Base-by-base conservation (phyloP, 176 grass and related monocot species). In the Carex cristatella region DNA sequence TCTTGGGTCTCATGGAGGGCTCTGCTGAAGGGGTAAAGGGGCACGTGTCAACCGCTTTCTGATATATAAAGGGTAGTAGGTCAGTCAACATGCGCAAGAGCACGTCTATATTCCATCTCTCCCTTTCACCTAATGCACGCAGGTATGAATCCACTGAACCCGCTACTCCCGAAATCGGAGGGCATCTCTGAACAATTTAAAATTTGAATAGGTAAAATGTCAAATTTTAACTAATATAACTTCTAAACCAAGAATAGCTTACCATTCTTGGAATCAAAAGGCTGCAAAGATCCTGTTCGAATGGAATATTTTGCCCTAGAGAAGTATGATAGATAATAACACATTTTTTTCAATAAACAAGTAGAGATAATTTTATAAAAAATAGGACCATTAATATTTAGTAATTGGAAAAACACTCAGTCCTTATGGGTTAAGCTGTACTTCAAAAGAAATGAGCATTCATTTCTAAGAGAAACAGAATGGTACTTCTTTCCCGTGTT, bases 41-140 rank as follows among this genome's bases (percentile, higher is more conserved):
- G 31, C 89, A 93, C 57, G 95, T 89, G 37, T 93, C 87, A 86
- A 98, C 84, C 84, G 91, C 86, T 88, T 90, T 92, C 70, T 85
- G 86, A 89, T 95, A 86, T 81, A 93, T 83, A 91, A 94, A 98
- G 37, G 93, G 95, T 46, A 98, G 83, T 86, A 95, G 86, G 59
- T 91, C 85, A 79, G 86, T 90, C 89, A 95, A 86, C 93, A 95
- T 90, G 42, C 95, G 89, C 65, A 98, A 90, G 16, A 98, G 88
- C 44, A 92, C 95, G 65, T 90, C 91, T 86, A 98, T 95, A 83
- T 93, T 95, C 95, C 95, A 98, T 82, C 91, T 88, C 81, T 93
- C 93, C 85, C 90, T 88, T 86, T 98, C 93, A 62, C 95, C 91
- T 60, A 98, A 83, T 87, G 90, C 91, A 61, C 87, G 91, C 65